Percentiles rank a stretch among this genome's conserved stretches.
These are phyloP conservation scores for Xenoacremonium recifei DNA, from an alignment of 2,329 filamentous ascomycete genomes.

Conservation along the genomic window DNA sequence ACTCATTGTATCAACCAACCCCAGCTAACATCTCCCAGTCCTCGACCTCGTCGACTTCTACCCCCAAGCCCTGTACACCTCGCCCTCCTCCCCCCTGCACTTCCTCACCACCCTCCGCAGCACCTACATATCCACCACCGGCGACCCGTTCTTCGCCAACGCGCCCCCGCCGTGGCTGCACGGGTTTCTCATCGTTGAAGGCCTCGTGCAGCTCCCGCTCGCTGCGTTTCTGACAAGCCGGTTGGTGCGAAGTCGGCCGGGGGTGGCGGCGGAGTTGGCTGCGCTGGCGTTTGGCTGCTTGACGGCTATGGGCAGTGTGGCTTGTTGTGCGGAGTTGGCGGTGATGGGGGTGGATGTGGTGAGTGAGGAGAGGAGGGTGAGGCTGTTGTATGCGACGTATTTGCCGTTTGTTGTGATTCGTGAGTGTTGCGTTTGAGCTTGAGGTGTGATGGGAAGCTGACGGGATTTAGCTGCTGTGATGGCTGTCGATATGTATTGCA, in stretches of 20 bases:
- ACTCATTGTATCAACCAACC: not conserved
- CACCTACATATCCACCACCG: conserved; percentile 47
- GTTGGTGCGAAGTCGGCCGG: conserved; percentile 34
- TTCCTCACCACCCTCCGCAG: conserved; percentile 43
- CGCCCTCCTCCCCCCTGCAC: conserved; percentile 44
- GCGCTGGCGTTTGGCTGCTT: conserved; percentile 51
- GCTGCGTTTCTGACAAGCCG: conserved; percentile 45
- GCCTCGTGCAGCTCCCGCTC: conserved; percentile 49
- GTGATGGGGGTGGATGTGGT: conserved; percentile 49
- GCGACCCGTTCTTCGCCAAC: conserved; percentile 52
- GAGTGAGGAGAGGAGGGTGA: conserved; percentile 41
- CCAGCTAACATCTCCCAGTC: conserved; percentile 33
- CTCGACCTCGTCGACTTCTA: conserved; percentile 56
- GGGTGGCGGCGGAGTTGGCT: conserved; percentile 46
- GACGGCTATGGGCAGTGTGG: conserved; percentile 49
- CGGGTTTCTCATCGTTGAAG: conserved; percentile 50
- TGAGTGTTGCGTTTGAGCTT: conserved; percentile 33
- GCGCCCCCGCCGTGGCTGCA: conserved; percentile 48
- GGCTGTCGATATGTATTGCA: conserved; percentile 53
- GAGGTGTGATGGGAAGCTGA: not conserved
- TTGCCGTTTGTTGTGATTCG: conserved; percentile 52
- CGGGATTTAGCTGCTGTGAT: conserved; percentile 45
- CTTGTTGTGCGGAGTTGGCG: conserved; percentile 50
- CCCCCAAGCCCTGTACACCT: conserved; percentile 43
- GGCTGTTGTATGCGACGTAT: conserved; percentile 49